Evolutionary conservation across 2,329 filamentous ascomycete species (phyloP).

Genomic region (Aureobasidium sp.): DNA sequence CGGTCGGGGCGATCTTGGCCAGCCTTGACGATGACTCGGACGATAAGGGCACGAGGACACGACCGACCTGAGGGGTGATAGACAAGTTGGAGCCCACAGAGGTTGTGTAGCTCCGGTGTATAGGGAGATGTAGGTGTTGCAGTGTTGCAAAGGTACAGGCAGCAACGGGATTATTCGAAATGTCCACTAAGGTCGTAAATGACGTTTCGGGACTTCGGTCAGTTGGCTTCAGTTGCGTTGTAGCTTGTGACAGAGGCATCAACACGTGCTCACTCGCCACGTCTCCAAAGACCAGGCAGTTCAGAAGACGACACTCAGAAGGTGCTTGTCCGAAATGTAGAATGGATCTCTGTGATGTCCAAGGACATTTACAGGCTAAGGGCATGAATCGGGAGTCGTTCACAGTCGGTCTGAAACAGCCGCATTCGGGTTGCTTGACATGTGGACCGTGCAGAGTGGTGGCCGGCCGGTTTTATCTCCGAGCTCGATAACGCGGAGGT

Average conservation of each 20-base stretch:
- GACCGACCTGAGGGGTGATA: not conserved
- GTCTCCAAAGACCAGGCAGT: not conserved
- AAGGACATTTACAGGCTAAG: not conserved
- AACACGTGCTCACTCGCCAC: not conserved
- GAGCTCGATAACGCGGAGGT: not conserved
- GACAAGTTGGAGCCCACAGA: not conserved
- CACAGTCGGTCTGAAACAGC: not conserved
- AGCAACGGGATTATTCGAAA: not conserved
- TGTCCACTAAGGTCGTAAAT: constrained; percentile 5
- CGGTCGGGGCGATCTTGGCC: not conserved
- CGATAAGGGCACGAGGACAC: not conserved
- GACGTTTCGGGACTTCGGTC: not conserved
- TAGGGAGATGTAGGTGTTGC: not conserved
- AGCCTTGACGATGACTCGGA: not conserved
- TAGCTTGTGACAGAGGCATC: not conserved
- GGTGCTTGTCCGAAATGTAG: not conserved
- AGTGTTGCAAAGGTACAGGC: not conserved
- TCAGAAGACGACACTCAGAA: not conserved
- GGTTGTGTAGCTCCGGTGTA: not conserved
- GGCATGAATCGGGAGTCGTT: not conserved
- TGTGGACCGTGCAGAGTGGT: not conserved
- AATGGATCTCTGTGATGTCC: not conserved
- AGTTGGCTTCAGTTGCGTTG: not conserved
- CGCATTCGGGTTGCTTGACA: not conserved
- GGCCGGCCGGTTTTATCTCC: not conserved